Conservation (phyloP, 2,329 filamentous ascomycete genomes). For the Pseudogymnoascus sp. region DNA sequence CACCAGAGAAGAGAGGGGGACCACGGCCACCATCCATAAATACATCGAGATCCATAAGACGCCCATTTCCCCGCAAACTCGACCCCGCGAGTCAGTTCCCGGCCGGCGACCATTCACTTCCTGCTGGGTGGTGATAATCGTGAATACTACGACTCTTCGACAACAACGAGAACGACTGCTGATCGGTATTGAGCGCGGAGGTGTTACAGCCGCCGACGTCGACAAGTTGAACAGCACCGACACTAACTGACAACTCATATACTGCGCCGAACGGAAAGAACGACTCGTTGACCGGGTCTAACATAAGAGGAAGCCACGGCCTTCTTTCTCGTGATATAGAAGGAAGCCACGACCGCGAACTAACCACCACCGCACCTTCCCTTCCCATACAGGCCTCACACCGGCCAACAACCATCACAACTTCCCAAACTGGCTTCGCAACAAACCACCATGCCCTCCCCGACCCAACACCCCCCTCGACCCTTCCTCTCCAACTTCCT, state of each 20-base stretch:
- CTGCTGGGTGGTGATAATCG: not conserved
- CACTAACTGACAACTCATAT: not conserved
- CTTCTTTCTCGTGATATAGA: not conserved
- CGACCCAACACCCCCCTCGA: slow-evolving; percentile 21
- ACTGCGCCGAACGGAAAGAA: not conserved
- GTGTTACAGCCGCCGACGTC: not conserved
- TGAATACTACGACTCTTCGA: not conserved
- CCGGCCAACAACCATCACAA: not conserved
- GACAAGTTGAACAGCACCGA: not conserved
- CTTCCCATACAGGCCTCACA: not conserved
- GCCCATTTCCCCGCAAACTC: not conserved
- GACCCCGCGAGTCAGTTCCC: not conserved
- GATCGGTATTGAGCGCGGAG: not conserved
- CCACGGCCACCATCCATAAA: not conserved
- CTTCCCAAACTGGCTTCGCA: not conserved
- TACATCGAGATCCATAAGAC: not conserved
- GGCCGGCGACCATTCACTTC: not conserved
- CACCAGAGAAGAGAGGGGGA: not conserved
- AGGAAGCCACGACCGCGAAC: not conserved
- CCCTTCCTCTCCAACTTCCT: slow-evolving; percentile 29
- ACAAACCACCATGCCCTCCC: slow-evolving; percentile 16
- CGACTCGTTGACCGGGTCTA: not conserved
- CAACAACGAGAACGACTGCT: not conserved
- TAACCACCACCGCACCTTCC: not conserved
- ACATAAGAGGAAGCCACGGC: not conserved